phyloP scores from a whole-genome alignment of 2,329 filamentous ascomycete genomes.

The Ascochyta lentis region DNA sequence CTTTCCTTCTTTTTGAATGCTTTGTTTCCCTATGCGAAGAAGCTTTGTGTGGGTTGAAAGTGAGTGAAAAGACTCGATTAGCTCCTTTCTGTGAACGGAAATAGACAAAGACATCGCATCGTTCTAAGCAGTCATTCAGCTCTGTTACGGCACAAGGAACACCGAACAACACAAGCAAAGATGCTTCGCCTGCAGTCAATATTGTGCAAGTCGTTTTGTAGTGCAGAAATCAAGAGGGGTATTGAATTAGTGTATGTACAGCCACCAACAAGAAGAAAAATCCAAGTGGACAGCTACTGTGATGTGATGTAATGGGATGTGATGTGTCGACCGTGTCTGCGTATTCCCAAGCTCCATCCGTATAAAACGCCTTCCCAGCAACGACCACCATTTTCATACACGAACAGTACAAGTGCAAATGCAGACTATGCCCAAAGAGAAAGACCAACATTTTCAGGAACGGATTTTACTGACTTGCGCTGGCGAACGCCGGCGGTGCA shows the following conservation, averaged over 20 bases:
- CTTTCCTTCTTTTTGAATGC: no score
- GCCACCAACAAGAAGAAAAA: neutral
- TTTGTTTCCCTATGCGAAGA: no score
- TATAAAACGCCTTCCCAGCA: slow-evolving; percentile 3
- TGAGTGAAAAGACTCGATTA: no score
- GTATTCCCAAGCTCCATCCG: neutral
- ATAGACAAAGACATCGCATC: no score
- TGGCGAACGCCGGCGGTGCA: slow-evolving; percentile 53
- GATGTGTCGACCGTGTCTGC: slow-evolving; percentile 5
- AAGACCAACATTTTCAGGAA: neutral
- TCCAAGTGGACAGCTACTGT: no score
- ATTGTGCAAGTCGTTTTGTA: no score
- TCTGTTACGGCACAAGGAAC: no score
- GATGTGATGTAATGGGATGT: neutral
- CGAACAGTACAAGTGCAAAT: slow-evolving; percentile 2
- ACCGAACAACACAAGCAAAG: no score
- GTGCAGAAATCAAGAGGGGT: slow-evolving; percentile 38
- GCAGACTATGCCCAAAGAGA: neutral
- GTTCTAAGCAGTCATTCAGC: no score
- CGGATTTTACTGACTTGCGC: slow-evolving; percentile 26
- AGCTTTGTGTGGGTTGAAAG: no score
- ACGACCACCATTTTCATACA: slow-evolving; percentile 8
- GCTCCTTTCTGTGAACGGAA: no score
- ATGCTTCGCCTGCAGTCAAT: no score
- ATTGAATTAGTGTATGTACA: slow-evolving; percentile 44